Evolutionary conservation across 108 stramenopile genomes (phyloP).

Genomic region (Pseudonitzschia delicatissima): DNA sequence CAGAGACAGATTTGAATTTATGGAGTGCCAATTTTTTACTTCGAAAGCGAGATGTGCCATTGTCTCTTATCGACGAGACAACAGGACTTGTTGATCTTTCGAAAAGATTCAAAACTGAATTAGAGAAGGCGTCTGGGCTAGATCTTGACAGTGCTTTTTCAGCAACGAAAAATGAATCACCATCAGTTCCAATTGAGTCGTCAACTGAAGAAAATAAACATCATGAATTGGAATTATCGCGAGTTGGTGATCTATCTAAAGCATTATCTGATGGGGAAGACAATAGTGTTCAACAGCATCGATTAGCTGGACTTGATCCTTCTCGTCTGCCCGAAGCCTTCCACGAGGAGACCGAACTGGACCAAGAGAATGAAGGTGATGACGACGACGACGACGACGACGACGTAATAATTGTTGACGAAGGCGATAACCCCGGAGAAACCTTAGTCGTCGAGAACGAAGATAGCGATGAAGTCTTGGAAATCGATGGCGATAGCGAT

Average conservation of each 20-base stretch:
- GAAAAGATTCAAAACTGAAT: neutral
- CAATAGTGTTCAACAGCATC: too few relatives aligned
- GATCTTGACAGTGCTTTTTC: neutral
- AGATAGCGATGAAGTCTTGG: neutral
- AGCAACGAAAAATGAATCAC: neutral
- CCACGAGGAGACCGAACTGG: neutral
- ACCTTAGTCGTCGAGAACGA: conserved; percentile 4
- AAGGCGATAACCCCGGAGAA: neutral
- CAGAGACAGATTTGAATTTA: conserved; percentile 8
- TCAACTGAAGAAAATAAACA: neutral
- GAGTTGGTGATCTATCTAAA: neutral
- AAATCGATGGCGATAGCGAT: neutral
- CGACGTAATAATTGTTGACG: conserved; percentile 9
- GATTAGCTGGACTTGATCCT: neutral
- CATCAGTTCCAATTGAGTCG: neutral
- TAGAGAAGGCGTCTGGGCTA: neutral
- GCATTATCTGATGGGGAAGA: neutral
- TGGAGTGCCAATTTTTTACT: conserved; percentile 27
- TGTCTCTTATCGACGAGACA: conserved; percentile 7
- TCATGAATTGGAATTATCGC: too few relatives aligned
- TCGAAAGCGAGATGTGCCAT: conserved; percentile 13
- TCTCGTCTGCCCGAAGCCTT: neutral
- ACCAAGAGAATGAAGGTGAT: conserved; percentile 8
- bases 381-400: conserved; percentile 4
- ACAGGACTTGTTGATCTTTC: conserved; percentile 8